phyloP scores from a whole-genome alignment of 1,284 basidiomycete genomes.

The Heterobasidion annosum region DNA sequence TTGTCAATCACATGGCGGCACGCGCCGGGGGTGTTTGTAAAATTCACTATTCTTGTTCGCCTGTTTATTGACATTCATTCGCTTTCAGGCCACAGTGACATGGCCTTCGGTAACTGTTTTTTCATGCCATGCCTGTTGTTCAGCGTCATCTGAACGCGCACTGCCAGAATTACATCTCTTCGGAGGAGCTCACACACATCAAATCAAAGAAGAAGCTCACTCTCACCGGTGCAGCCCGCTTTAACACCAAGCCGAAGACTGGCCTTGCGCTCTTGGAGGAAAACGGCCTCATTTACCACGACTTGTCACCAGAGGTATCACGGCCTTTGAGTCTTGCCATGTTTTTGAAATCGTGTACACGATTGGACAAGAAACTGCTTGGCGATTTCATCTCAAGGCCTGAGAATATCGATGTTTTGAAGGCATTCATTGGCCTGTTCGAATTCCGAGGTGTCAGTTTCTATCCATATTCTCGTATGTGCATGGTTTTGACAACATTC shows the following conservation, averaged over 20 bases:
- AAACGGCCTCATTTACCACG: constrained; percentile 73
- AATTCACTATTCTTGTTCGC: constrained; percentile 4
- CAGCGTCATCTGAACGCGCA: neutral
- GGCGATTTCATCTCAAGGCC: constrained; percentile 92
- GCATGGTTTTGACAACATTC: constrained; percentile 3
- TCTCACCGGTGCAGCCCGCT: constrained; percentile 77
- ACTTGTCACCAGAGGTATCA: constrained; percentile 46
- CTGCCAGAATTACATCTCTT: constrained; percentile 39
- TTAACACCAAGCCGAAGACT: constrained; percentile 94
- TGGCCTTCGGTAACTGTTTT: constrained; percentile 51
- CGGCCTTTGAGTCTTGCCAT: constrained; percentile 61
- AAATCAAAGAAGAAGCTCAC: constrained; percentile 88
- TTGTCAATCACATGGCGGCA: constrained; percentile 84
- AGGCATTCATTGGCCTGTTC: constrained; percentile 84
- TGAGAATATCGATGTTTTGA: constrained; percentile 80
- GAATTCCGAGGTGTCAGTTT: constrained; percentile 80
- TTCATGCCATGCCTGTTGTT: neutral
- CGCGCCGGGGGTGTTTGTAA: constrained; percentile 63
- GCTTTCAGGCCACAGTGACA: constrained; percentile 26
- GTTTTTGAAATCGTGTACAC: constrained; percentile 82
- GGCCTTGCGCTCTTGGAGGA: constrained; percentile 90
- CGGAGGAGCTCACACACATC: constrained; percentile 54
- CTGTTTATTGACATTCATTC: constrained; percentile 2
- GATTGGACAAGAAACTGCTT: constrained; percentile 89
- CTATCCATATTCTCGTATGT: constrained; percentile 4